These are phyloP conservation scores for Glonium stellatum DNA, from an alignment of 495 filamentous ascomycete genomes.

Conservation along the genomic window DNA sequence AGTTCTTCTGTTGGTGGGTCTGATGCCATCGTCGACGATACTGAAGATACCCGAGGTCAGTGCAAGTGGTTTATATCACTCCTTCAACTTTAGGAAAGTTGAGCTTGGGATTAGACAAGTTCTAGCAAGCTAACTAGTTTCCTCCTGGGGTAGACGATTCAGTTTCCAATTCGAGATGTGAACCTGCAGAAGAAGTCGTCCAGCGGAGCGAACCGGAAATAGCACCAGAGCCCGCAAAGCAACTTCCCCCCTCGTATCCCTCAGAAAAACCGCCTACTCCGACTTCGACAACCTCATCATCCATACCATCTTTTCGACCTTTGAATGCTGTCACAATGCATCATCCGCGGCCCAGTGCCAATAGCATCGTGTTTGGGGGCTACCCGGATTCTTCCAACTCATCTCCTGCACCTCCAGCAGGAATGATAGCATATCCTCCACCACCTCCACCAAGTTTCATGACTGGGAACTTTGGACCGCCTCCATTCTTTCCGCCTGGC, in stretches of 20 bases:
- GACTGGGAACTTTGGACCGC: constrained; percentile 15
- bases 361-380: constrained; percentile 33
- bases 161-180: neutral
- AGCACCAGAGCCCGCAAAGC: constrained; percentile 1
- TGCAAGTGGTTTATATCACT: too few relatives aligned
- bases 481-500: constrained; percentile 22
- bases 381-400: constrained; percentile 30
- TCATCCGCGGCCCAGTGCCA: constrained; percentile 26
- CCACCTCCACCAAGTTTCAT: constrained; percentile 21
- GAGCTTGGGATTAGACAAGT: neutral
- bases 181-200: neutral
- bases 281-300: constrained; percentile 17
- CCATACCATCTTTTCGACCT: constrained; percentile 3
- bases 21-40: constrained; percentile 1
- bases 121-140: neutral
- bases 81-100: too few relatives aligned
- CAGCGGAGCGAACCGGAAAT: neutral
- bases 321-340: constrained; percentile 11
- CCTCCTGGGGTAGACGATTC: neutral
- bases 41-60: constrained; percentile 14
- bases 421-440: constrained; percentile 13
- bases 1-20: constrained; percentile 3
- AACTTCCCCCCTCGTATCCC: constrained; percentile 32
- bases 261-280: constrained; percentile 19
- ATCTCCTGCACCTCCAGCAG: constrained; percentile 27